Conservation (phyloP, 805 yeast genomes). For the Suhomyces canberraensis region DNA sequence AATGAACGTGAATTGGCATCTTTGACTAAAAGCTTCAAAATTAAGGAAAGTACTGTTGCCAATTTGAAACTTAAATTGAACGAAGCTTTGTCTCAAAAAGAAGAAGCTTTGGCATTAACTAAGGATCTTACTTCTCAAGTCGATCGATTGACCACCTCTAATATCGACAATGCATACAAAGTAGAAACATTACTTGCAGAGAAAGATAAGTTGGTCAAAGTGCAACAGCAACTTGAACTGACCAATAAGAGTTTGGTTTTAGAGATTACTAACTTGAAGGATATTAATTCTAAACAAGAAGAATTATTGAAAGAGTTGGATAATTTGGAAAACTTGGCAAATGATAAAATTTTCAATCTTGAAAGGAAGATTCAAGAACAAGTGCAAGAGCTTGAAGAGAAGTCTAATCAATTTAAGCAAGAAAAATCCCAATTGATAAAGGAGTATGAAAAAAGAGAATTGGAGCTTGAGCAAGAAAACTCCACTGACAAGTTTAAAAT, state of each 20-base stretch:
- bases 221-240: conserved; percentile 3
- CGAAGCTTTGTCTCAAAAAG: conserved; percentile 38
- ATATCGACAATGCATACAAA: conserved; percentile 11
- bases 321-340: conserved; percentile 20
- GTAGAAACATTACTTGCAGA: conserved; percentile 17
- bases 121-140: conserved; percentile 39
- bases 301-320: conserved; percentile 23
- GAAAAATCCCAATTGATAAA: conserved; percentile 14
- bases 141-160: conserved; percentile 9
- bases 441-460: conserved; percentile 8
- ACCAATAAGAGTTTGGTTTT: conserved; percentile 8
- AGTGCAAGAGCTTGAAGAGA: conserved; percentile 9
- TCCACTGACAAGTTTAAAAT: conserved; percentile 6
- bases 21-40: conserved; percentile 19
- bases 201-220: conserved; percentile 14
- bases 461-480: conserved; percentile 14
- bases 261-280: conserved; percentile 13
- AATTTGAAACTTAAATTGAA: conserved; percentile 8
- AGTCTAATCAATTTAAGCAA: conserved; percentile 10
- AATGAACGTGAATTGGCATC: conserved; percentile 27
- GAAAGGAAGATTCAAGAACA: conserved; percentile 12
- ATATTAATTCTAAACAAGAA: conserved; percentile 18
- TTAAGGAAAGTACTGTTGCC: conserved; percentile 10
- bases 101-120: conserved; percentile 43
- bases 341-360: conserved; percentile 17